Evolutionary conservation across 2,329 filamentous ascomycete species (phyloP).

Genomic region (Talaromyces rugulosus): DNA sequence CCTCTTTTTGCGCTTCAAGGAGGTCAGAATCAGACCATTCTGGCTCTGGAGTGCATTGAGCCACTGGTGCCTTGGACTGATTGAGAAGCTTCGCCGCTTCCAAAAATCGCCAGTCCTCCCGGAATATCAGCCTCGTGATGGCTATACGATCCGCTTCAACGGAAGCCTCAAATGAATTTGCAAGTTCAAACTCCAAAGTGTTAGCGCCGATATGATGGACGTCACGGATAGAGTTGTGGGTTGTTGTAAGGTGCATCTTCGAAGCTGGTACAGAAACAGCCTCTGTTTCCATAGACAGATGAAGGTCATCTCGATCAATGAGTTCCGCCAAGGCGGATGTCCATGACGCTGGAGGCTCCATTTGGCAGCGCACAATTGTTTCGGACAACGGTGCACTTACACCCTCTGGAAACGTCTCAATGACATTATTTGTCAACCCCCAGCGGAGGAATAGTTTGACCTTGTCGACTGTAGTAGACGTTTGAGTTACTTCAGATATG

Average conservation of each 20-base stretch:
- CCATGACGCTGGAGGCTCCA: conserved; percentile 76
- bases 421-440: conserved; percentile 58
- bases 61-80: conserved; percentile 71
- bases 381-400: conserved; percentile 78
- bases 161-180: conserved; percentile 66
- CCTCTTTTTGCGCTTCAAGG: conserved; percentile 85
- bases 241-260: conserved; percentile 43
- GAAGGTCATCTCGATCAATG: conserved; percentile 77
- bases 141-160: conserved; percentile 79
- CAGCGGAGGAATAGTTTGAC: conserved; percentile 71
- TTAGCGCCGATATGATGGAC: conserved; percentile 67
- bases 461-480: conserved; percentile 54
- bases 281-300: conserved; percentile 56
- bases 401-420: conserved; percentile 82
- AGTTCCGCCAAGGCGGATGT: conserved; percentile 65
- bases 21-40: conserved; percentile 82
- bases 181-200: conserved; percentile 44
- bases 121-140: conserved; percentile 82
- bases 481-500: conserved; percentile 53
- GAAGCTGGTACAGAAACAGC: conserved; percentile 32
- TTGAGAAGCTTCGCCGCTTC: conserved; percentile 85
- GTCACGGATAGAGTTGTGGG: conserved; percentile 67
- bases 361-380: conserved; percentile 77
- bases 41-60: conserved; percentile 70
- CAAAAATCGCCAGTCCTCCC: conserved; percentile 81